Percentiles rank a stretch among this genome's conserved stretches.
Evolutionary conservation across 139 green algal genomes (phyloP).

Genomic region (Edaphochlamys debaryana): DNA sequence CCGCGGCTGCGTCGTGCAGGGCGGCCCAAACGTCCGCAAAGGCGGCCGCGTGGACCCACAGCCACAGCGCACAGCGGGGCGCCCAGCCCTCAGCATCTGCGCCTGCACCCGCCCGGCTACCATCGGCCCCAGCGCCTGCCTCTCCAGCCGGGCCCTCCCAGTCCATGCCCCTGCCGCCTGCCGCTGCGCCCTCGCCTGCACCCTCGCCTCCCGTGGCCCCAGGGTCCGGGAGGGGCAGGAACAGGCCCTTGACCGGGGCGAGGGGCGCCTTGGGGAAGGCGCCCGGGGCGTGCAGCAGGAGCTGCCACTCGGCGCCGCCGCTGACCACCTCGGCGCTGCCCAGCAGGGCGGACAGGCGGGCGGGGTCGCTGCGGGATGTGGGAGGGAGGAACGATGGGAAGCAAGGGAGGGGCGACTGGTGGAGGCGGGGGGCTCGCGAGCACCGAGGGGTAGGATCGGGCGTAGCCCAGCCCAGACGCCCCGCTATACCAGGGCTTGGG

Average conservation of each 20-base stretch:
- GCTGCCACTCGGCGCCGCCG: slow-evolving; percentile 33
- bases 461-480: too few relatives aligned
- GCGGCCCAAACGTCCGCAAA: slow-evolving; percentile 35
- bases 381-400: not conserved
- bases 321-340: slow-evolving; percentile 31
- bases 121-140: not conserved
- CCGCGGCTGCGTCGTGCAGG: slow-evolving; percentile 12
- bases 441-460: too few relatives aligned
- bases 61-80: slow-evolving; percentile 30
- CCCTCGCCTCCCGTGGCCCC: not conserved
- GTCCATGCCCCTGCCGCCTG: not conserved
- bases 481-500: too few relatives aligned
- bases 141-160: not conserved
- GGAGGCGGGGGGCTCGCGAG: not conserved
- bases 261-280: slow-evolving; percentile 43
- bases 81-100: slow-evolving; percentile 32
- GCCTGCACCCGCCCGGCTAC: not conserved
- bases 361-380: slow-evolving; percentile 23
- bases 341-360: slow-evolving; percentile 5
- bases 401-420: too few relatives aligned
- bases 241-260: slow-evolving; percentile 39
- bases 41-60: slow-evolving; percentile 57
- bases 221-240: not conserved
- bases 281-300: slow-evolving; percentile 48
- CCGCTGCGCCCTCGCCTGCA: not conserved